These are phyloP conservation scores for Mycena vitilis DNA, from an alignment of 768 basidiomycete species.

Conservation along the genomic window DNA sequence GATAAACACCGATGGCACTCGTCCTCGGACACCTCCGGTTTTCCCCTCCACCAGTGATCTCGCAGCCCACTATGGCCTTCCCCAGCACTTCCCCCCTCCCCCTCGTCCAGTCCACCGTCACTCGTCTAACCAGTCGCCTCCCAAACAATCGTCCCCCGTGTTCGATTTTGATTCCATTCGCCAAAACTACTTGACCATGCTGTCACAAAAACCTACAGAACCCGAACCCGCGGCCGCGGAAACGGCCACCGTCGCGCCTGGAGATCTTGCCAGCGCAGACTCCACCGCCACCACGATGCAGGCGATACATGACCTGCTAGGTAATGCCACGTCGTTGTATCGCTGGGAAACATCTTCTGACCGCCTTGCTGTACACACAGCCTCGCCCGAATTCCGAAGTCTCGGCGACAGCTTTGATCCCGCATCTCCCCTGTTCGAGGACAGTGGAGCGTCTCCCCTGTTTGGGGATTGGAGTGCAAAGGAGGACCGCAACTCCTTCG, in stretches of 20 bases:
- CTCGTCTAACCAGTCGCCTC: constrained; percentile 53
- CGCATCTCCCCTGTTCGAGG: constrained; percentile 28
- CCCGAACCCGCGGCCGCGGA: constrained; percentile 45
- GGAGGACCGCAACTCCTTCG: constrained; percentile 18
- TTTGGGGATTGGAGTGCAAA: constrained; percentile 1
- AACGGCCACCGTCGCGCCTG: constrained; percentile 38
- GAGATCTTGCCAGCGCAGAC: constrained; percentile 11
- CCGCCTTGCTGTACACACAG: constrained; percentile 5
- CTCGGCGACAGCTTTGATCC: constrained; percentile 33
- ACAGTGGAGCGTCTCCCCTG: constrained; percentile 22
- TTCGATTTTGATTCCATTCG: constrained; percentile 63
- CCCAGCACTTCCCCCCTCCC: constrained; percentile 74
- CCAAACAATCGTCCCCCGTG: constrained; percentile 45
- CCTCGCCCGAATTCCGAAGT: constrained; percentile 36
- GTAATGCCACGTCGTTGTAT: constrained; percentile 19
- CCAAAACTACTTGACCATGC: constrained; percentile 77
- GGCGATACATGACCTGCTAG: constrained; percentile 33
- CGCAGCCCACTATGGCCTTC: constrained; percentile 84
- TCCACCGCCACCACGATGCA: constrained; percentile 26
- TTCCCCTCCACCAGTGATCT: constrained; percentile 75
- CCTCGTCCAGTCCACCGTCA: constrained; percentile 69
- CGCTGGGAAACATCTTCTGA: not conserved
- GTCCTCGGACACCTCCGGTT: constrained; percentile 78
- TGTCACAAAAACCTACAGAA: constrained; percentile 62
- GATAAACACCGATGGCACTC: constrained; percentile 63